A percentile compares a stretch with the other conserved stretches of the same genome.
Evolutionary conservation across 2,329 filamentous ascomycete genomes (phyloP).

Genomic region (Aspergillus spinulosporus): DNA sequence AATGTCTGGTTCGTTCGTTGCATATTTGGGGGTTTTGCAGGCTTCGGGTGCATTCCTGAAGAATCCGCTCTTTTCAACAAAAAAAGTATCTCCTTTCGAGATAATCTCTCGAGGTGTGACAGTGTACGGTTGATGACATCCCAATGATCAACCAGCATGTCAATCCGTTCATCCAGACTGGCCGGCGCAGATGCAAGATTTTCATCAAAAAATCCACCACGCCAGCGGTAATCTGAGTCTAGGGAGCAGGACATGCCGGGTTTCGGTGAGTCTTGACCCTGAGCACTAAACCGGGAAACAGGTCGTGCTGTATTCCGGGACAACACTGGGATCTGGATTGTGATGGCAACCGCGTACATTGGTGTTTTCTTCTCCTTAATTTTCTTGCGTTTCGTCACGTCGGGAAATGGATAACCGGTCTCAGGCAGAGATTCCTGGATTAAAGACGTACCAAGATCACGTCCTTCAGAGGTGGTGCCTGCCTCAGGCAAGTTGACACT

Average conservation of each 20-base stretch:
- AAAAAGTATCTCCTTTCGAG: constrained; percentile 53
- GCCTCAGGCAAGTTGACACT: constrained; percentile 56
- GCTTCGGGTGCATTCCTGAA: constrained; percentile 42
- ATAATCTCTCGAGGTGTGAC: constrained; percentile 54
- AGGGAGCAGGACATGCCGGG: constrained; percentile 42
- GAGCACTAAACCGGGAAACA: constrained; percentile 37
- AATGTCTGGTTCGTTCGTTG: constrained; percentile 51
- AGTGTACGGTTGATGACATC: constrained; percentile 59
- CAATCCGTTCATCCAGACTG: constrained; percentile 55
- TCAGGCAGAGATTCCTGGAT: constrained; percentile 38
- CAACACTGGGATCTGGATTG: constrained; percentile 54
- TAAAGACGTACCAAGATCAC: constrained; percentile 34
- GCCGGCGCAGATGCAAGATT: constrained; percentile 48
- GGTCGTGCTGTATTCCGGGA: constrained; percentile 37
- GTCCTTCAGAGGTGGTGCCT: constrained; percentile 37
- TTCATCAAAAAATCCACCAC: constrained; percentile 39
- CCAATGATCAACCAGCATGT: constrained; percentile 59
- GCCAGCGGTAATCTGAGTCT: constrained; percentile 45
- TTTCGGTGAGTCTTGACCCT: constrained; percentile 34
- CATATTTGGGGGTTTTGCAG: constrained; percentile 49
- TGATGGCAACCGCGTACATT: constrained; percentile 60
- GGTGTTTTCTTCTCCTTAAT: constrained; percentile 56
- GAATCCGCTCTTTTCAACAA: constrained; percentile 52
- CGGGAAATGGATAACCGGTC: constrained; percentile 40
- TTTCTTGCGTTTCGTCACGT: constrained; percentile 45